Base-by-base conservation (phyloP, 2,329 filamentous ascomycete genomes). In the Talaromyces sp. region DNA sequence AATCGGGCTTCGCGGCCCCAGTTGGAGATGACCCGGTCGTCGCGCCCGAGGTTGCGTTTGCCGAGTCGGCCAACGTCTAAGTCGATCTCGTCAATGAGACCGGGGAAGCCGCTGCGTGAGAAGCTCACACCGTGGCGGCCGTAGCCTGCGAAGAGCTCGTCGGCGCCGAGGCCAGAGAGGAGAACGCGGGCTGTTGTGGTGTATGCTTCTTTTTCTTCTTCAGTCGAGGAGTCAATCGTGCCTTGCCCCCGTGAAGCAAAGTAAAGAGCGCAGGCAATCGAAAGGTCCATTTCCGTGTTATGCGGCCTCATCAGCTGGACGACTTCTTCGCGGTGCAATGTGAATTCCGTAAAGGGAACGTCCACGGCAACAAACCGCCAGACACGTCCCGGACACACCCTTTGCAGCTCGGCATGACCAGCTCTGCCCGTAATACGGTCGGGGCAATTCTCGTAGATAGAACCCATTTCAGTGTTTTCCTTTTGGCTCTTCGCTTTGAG, bases 221-320 rank as follows among this genome's bases (percentile, higher is more conserved):
- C 14, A 31, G 40, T n/a, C 3, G 0, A n/a, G 2, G 18, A 50
- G 6, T 57, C 23, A 6, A 62, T 30, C 14, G 12, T n/a, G 0
- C 89, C 91, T 57, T 78, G 74, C 0, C 92, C 94, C 44, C 92
- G 85, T 0, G 94, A 88, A 5, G 95, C 92, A 78, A 99, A 99
- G 75, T 97, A 98, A n/a, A 99, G 81, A 0, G 95, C 95, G 68
- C 85, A 89, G 0, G 91, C 90, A 68, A 99, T 99, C 3, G 95
- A 99, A 0, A 99, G 82, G 70, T 99, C 95, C 95, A 99, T 99
- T 76, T 99, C 95, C 0, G 95, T 99, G 67, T 96, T 94, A 75
- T 99, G 95, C 0, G 95, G 95, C 67, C 89, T 83, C 73, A 99
- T 97, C 18, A 99, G 81, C 2, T 85, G 83, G 42, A 93, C 84